Evolutionary conservation across 306 rosid genomes (phyloP), one percentile per base, ranked within the genome.

Genomic region (Glycine soja): DNA sequence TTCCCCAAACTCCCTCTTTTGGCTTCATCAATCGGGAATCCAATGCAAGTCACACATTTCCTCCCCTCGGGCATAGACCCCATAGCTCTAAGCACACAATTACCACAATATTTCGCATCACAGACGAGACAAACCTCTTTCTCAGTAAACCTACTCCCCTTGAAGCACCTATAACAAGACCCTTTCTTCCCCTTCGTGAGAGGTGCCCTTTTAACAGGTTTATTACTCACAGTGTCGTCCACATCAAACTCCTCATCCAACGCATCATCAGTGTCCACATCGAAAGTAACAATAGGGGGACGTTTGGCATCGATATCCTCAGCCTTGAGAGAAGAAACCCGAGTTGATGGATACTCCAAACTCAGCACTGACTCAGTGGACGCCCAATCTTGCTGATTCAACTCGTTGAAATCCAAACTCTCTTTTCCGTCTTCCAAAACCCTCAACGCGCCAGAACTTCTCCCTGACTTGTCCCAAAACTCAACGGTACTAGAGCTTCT

Each of bases 31-130:
- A 96, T 92, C 0, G 97, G 83, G 82, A 62, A 86, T 5, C 99
- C 97, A 56, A 96, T 96, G 80, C 99, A 96, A 54, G 90, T 83
- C 19, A 96, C 98, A 82, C 99, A 96, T 80, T 96, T 96, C 59
- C 99, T 87, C 63, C 99, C 99, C 88, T 96, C 98, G 0, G 99
- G 99, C 99, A 96, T 96, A 1, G 99, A 96, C 67, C 99, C 99
- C 99, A 96, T 96, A n/a, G 98, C 99, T 90, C 99, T 86, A 59
- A 96, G 97, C 84, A 96, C 98, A 73, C 99, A 96, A 65, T 87
- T 84, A 77, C 94, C 87, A 54, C 99, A 96, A 88, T 96, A 96
- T 82, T 96, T 96, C 0, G 99, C 96, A 82, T 92, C 97, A 73
- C 99, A 96, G 32, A 96, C 99, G 40, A 93, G 87, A 84, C 99